Base-by-base conservation (phyloP, 805 yeast genomes). In the Candida tallmaniae region DNA sequence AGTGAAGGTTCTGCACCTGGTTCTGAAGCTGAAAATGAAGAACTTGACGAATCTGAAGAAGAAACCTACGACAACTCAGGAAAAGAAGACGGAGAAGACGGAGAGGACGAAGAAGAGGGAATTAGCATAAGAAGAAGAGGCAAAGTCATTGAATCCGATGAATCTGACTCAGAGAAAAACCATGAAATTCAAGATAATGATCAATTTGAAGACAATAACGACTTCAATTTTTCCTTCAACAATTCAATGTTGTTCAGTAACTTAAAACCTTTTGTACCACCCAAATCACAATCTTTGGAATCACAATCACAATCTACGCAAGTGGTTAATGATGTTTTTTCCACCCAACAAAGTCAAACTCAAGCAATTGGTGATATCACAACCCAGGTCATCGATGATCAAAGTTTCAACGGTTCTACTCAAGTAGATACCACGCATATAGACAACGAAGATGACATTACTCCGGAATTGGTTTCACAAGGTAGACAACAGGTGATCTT, bases 401-500 rank as follows among this genome's bases (percentile, higher is more conserved):
- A 6, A 9, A 5, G 15, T 13, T n/a, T n/a, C n/a, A n/a, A n/a
- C n/a, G 19, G 21, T 19, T 20, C 21, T 22, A 29, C 24, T n/a
- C 41, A 38, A 27, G 16, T 9, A n/a, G 23, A 21, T 17, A 22
- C 13, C 16, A 31, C 23, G 18, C 31, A 19, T 13, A 12, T 32
- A 9, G 29, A 34, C 4, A 30, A 21, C 7, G 20, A 31, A 9
- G 37, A 34, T 3, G 51, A 46, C 2, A 51, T 59, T 29, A 44
- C 54, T 11, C 59, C 58, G 7, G 40, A 42, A 17, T 47, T 44
- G 11, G 47, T 61, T 1, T 43, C 37, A 21, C 38, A 35, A 6
- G 67, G 62, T 9, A 42, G 57, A 10, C 43, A 46, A 28, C 31
- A 37, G 17, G 46, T 60, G 15, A 39, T 46, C 12, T 43, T 40